Evolutionary conservation across 208 protist genomes (phyloP), one percentile per base, ranked within the genome.

Genomic region (Acanthamoeba royreba): DNA sequence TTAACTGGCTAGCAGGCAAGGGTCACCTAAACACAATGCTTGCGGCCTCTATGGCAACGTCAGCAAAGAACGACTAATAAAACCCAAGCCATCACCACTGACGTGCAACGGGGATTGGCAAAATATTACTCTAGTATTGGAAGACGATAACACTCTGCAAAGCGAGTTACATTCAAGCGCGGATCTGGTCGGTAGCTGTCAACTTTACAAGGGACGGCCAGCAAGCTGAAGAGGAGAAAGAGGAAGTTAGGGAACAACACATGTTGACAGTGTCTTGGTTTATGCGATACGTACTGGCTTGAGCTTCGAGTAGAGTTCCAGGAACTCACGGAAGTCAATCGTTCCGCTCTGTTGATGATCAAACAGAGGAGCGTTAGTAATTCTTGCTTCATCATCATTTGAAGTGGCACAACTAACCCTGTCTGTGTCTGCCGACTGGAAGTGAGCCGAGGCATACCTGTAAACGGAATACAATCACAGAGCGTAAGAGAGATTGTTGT

Each of bases 271-370:
- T n/a, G n/a, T n/a, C n/a, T n/a, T n/a, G n/a, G n/a, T n/a, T n/a
- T n/a, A n/a, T 58, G 49, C 49, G 22, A n/a, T 28, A 31, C 69
- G 19, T 81, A 81, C 69, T 42, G 40, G 45, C 81, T 89, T 89
- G 52, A 89, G 45, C 33, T 89, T 55, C 46, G 45, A 2, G 47
- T 89, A 89, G 81, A 89, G 81, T 9, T 61, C 45, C 17, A 89
- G 81, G 52, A 89, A 89, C 38, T 89, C 81, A 9, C 49, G 46
- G n/a, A 89, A 89, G 46, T 89, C 81, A 40, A 89, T 89, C 31
- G 35, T 28, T 4, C 81, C 81, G 38, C 81, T 89, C 74, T 86
- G 74, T 7, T 35, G 35, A 83, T 5, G 9, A 35, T 35, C 22
- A 28, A 13, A 13, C 22, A 83, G 5, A 28, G 9, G 35, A 11